These are phyloP conservation scores for Tetracladium marchalianum DNA, from an alignment of 495 filamentous ascomycete species.

Conservation along the genomic window DNA sequence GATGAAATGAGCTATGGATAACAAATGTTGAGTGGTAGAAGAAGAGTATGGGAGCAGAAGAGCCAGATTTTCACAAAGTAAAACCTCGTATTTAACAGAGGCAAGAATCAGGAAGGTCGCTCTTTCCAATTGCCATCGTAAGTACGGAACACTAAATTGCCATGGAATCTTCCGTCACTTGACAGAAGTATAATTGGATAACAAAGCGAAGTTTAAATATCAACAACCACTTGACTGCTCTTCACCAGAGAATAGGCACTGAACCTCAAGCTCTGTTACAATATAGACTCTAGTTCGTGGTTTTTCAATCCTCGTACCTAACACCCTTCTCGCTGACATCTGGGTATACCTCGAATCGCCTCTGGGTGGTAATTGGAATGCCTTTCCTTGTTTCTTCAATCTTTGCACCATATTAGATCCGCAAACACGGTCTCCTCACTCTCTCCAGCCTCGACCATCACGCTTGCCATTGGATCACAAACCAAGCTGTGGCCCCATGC, in stretches of 20 bases:
- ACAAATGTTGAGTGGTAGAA: background rate
- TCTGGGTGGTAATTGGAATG: constrained; percentile 77
- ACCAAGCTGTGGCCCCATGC: constrained; percentile 89
- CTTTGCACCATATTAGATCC: constrained; percentile 56
- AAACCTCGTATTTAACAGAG: too few relatives aligned
- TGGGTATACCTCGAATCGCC: constrained; percentile 91
- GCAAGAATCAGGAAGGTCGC: too few relatives aligned
- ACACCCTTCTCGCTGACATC: constrained; percentile 56
- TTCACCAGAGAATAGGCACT: background rate
- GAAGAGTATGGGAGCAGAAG: too few relatives aligned
- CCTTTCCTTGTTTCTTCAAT: constrained; percentile 72
- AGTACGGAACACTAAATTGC: too few relatives aligned
- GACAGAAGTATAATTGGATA: too few relatives aligned
- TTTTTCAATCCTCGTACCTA: constrained; percentile 13
- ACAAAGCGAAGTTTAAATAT: too few relatives aligned
- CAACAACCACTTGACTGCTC: background rate
- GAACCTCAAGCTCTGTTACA: background rate
- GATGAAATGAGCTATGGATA: background rate
- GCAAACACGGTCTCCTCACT: constrained; percentile 66
- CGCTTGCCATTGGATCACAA: constrained; percentile 77
- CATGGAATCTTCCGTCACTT: too few relatives aligned
- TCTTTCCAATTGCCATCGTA: too few relatives aligned
- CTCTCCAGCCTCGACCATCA: constrained; percentile 67
- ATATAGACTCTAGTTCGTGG: background rate
- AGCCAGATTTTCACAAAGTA: too few relatives aligned